These are phyloP conservation scores for Trichophyton simii DNA, from an alignment of 2,329 filamentous ascomycete genomes.

Conservation along the genomic window DNA sequence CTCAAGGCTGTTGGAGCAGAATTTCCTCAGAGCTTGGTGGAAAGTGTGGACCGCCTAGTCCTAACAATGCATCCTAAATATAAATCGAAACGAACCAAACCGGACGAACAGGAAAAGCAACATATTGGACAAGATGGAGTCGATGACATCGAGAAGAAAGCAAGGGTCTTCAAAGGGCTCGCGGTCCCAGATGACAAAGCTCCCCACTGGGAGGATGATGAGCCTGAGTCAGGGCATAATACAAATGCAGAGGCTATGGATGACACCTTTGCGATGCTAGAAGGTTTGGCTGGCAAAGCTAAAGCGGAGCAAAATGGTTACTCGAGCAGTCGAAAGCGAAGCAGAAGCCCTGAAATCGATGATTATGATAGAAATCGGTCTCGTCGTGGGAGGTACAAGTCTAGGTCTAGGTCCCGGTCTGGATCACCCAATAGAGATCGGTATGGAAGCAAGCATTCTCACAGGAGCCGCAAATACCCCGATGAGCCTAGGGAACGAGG, in stretches of 20 bases:
- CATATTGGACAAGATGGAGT: conserved; percentile 33
- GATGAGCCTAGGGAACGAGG: conserved; percentile 35
- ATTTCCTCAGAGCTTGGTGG: conserved; percentile 73
- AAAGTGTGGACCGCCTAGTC: conserved; percentile 82
- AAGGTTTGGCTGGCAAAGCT: conserved; percentile 62
- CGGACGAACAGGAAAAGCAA: conserved; percentile 26
- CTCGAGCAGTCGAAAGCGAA: conserved; percentile 40
- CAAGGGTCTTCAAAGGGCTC: conserved; percentile 79
- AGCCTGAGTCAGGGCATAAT: conserved; percentile 24
- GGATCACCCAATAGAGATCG: conserved; percentile 38
- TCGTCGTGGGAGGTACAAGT: conserved; percentile 32
- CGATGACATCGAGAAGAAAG: conserved; percentile 53
- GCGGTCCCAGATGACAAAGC: conserved; percentile 65
- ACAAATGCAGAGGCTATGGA: conserved; percentile 59
- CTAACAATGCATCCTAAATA: conserved; percentile 83
- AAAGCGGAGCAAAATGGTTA: conserved; percentile 27
- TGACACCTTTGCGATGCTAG: conserved; percentile 84
- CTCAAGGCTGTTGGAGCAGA: conserved; percentile 66
- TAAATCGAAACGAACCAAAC: conserved; percentile 43
- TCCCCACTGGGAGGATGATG: conserved; percentile 41
- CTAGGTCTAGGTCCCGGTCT: conserved; percentile 44
- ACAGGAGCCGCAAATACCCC: conserved; percentile 32
- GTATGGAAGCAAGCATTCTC: conserved; percentile 48
- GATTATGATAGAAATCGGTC: conserved; percentile 32
- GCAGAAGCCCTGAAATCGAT: conserved; percentile 39